These are phyloP conservation scores for Porphyridium purpureum DNA, from an alignment of 23 red algal genomes.

Conservation along the genomic window DNA sequence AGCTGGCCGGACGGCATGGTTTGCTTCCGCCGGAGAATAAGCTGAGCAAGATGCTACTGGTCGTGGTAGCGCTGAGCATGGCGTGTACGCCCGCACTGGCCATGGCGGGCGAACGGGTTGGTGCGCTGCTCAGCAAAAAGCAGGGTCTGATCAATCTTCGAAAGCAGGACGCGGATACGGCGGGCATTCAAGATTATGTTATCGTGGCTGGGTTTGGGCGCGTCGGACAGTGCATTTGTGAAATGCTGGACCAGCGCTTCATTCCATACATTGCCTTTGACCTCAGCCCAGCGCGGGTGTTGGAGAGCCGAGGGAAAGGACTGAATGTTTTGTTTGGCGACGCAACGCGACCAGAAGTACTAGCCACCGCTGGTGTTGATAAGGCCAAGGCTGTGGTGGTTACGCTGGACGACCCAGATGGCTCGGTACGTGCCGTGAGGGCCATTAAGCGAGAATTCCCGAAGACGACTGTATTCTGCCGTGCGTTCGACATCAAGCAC, in stretches of 20 bases:
- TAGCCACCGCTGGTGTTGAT: conserved; percentile 66
- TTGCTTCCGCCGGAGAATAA: conserved; percentile 55
- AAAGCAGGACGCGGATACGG: conserved; percentile 63
- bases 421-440: conserved; percentile 59
- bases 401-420: conserved; percentile 77
- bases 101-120: conserved; percentile 41
- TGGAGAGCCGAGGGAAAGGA: conserved; percentile 73
- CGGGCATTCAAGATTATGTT: conserved; percentile 83
- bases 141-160: conserved; percentile 82
- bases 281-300: conserved; percentile 81
- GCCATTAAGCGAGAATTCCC: conserved; percentile 75
- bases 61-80: conserved; percentile 85
- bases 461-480: conserved; percentile 56
- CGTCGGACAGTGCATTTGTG: conserved; percentile 90
- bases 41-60: conserved; percentile 57
- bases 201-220: conserved; percentile 96
- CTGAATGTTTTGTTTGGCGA: conserved; percentile 96
- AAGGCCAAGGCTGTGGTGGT: conserved; percentile 81
- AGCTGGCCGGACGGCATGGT: conserved; percentile 50
- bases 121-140: conserved; percentile 35
- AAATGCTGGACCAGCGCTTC: conserved; percentile 82
- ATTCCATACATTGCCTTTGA: conserved; percentile 95
- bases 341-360: conserved; percentile 78
- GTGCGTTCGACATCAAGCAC: conserved; percentile 70
- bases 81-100: conserved; percentile 76